Base-by-base conservation (phyloP, 306 rosid species). In the Sphenostylis stenocarpa region DNA sequence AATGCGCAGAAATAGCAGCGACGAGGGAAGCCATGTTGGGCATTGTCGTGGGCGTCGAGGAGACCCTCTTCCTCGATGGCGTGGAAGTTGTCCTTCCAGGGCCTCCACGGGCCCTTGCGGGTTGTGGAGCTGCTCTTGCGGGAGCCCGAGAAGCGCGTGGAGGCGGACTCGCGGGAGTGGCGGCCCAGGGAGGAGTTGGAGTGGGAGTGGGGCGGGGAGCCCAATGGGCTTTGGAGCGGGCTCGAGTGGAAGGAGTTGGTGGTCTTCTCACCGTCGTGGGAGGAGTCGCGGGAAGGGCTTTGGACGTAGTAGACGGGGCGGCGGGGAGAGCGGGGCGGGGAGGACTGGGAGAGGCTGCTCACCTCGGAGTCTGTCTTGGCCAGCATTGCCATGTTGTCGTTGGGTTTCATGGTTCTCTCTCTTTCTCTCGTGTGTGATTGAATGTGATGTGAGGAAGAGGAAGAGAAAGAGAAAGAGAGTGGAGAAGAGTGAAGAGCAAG, bases 171-270 rank as follows among this genome's bases (percentile, higher is more conserved):
- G 21, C 96, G 91, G 7, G 98, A 90, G 70, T 86, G 93, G 0
- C 90, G 97, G 28, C 98, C 96, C 31, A 91, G 51, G 0, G 98
- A 94, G 11, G 98, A 91, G 89, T 91, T 91, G 56, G 98, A 94
- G 65, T 92, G 96, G 6, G 99, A 92, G 79, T 85, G 97, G 0
- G 96, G 98, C 3, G 98, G 98, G 5, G 98, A 95, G 36, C 97
- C 99, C 90, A 84, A 52, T 0, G 97, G 96, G 86, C 97, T 91
- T 9, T 82, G 94, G 10, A 90, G 84, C 0, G 98, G 98, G 77
- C 87, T 90, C 0, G 99, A 95, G 14, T 88, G 86, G 74, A 92
- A 89, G 5, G 99, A 95, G 78, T 90, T 95, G 1, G 92, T 84
- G 9, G 99, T 92, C 85, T 95, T 95, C 49, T 95, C 97, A 2